Conservation (phyloP, 129 eudicot genomes). For the Erigeron canadensis region DNA sequence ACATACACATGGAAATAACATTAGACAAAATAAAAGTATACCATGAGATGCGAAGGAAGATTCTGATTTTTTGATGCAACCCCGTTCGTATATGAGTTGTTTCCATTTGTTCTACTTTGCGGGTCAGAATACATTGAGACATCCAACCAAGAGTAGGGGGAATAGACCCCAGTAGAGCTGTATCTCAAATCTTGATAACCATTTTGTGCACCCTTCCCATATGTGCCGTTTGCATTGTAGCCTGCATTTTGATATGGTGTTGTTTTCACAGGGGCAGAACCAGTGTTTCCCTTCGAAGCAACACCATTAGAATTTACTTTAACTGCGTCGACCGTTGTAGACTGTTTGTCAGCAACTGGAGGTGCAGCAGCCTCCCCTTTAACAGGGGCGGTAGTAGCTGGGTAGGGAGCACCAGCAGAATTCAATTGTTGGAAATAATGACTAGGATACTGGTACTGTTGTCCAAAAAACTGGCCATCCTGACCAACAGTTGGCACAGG, state of each 20-base stretch:
- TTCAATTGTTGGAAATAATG: conserved; percentile 45
- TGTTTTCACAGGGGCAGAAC: conserved; percentile 33
- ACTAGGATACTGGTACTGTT: conserved; percentile 59
- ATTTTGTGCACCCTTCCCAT: conserved; percentile 52
- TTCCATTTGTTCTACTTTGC: conserved; percentile 31
- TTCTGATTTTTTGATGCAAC: conserved; percentile 51
- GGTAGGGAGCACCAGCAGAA: conserved; percentile 28
- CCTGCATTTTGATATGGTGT: conserved; percentile 41
- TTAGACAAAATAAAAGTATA: too few species aligned
- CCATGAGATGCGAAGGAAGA: conserved; percentile 39
- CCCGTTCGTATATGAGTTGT: conserved; percentile 7
- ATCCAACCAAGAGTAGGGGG: conserved; percentile 60
- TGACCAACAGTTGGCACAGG: conserved; percentile 62
- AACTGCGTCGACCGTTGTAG: background rate
- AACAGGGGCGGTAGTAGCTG: background rate
- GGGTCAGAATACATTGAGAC: conserved; percentile 42
- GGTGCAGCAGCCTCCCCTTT: conserved; percentile 45
- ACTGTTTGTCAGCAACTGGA: conserved; percentile 15
- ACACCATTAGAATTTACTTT: conserved; percentile 43
- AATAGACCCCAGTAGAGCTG: conserved; percentile 48
- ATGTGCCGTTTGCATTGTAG: conserved; percentile 39
- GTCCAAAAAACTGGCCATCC: conserved; percentile 65
- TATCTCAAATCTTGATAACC: conserved; percentile 55
- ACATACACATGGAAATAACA: background rate
- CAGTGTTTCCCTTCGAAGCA: conserved; percentile 45